Base-by-base conservation (phyloP, 495 filamentous ascomycete genomes). In the Xylaria flabelliformis region DNA sequence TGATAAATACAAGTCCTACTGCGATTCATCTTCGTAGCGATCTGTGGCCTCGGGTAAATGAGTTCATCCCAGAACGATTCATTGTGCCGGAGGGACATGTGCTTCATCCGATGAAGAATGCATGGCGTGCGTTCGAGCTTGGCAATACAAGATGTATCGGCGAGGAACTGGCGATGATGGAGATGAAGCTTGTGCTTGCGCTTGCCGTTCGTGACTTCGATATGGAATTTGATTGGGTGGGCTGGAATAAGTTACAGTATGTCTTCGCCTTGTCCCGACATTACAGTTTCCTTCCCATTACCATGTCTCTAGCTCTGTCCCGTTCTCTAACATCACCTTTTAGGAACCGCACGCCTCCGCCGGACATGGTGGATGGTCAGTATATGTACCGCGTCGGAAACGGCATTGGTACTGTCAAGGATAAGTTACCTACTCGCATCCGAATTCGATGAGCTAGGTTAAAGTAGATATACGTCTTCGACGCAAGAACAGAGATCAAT, bases 131-230 rank as follows among this genome's bases (percentile, higher is more conserved):
- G 1, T 88, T 88, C 66, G 84, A 85, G 71, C 73, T 77, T 13
- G 86, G 87, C 0, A 81, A 83, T 13, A 73, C 83, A 5, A 77
- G 72, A 21, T 89, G 87, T 69, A 85, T 88, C 26, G 86, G 87
- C 0, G 82, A 88, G 71, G 80, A 83, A 53, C 78, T 88, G n/a
- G 83, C 83, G 0, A 76, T 86, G 71, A 74, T 82, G 1, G 84
- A 88, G 74, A 72, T 82, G 64, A 80, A 76, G 64, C 76, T 85
- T 17, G 72, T 81, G 5, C 51, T 88, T 32, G 83, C 79, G 0
- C 72, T 86, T 75, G 83, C 78, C 9, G 66, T 81, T 26, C 75
- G 85, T 32, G 73, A 76, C 3, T 83, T 88, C 70, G 79, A 85
- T 44, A 73, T 87, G 48, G 73, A 75, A 24, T 66, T 55, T 24